Evolutionary conservation across 2,329 filamentous ascomycete species (phyloP).

Genomic region (Xylariaceae sp.): DNA sequence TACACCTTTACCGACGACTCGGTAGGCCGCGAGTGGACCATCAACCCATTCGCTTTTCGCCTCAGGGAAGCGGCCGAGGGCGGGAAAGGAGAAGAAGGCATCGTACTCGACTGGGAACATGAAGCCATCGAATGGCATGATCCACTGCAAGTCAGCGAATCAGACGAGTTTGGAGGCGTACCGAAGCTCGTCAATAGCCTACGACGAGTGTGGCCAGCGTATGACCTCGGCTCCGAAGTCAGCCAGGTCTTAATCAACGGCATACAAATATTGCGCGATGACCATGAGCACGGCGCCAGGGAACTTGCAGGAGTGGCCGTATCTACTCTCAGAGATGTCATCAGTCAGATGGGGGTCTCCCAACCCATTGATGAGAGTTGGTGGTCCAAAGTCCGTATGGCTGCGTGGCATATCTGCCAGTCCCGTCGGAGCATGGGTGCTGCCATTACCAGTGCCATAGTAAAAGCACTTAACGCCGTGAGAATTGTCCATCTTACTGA

Average conservation of each 20-base stretch:
- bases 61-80: constrained; percentile 49
- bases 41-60: constrained; percentile 67
- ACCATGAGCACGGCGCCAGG: constrained; percentile 65
- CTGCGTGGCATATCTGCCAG: constrained; percentile 68
- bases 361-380: constrained; percentile 46
- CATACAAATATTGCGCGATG: constrained; percentile 55
- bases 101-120: constrained; percentile 68
- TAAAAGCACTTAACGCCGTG: constrained; percentile 52
- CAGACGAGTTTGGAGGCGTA: constrained; percentile 57
- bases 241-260: constrained; percentile 53
- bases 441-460: constrained; percentile 58
- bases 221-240: constrained; percentile 53
- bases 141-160: constrained; percentile 54
- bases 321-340: constrained; percentile 53
- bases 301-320: constrained; percentile 63
- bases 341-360: constrained; percentile 42
- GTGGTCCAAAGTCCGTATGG: constrained; percentile 62
- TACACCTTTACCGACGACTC: constrained; percentile 61
- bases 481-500: constrained; percentile 32
- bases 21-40: constrained; percentile 63
- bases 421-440: constrained; percentile 71
- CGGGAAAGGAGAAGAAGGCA: constrained; percentile 49
- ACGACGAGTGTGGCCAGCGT: constrained; percentile 64
- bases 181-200: constrained; percentile 64
- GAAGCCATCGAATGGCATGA: constrained; percentile 63